Evolutionary conservation across 2,329 filamentous ascomycete genomes (phyloP), one percentile per base, ranked within the genome.

Genomic region (Diaporthe ampelina): DNA sequence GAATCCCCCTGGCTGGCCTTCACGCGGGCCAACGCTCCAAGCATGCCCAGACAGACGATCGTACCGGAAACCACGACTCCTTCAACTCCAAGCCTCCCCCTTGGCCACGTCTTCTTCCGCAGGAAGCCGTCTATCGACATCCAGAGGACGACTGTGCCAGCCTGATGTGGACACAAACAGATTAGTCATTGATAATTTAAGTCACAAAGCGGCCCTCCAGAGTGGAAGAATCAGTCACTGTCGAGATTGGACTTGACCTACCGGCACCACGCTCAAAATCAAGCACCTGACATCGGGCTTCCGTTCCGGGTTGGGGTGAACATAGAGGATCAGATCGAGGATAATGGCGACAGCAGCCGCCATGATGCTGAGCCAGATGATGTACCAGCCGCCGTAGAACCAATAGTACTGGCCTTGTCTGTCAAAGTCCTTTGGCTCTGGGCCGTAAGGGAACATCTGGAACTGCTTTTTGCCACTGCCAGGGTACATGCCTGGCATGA

Each of bases 351-450:
- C 40, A 1, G 5, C 35, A 9, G 26, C 26, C 10, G 19, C 40
- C 19, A 65, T 17, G 7, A 3, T 35, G 19, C 59, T 65, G 19
- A 65, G 40, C 59, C 59, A 48, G n/a, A 48, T 65, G 2, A 65
- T 48, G 11, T 15, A 65, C 59, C 59, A 48, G 19, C 59, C 40
- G 10, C 24, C 5, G 13, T 65, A 65, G 35, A 65, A 65, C 59
- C 59, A 65, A n/a, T 48, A 9, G 11, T 65, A 65, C 26, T 65
- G 59, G 10, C 40, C 59, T 4, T 65, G 32, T n/a, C 8, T 48
- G 10, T 48, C 59, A 48, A 65, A 65, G 17, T 65, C 59, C 19
- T 26, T 32, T 32, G 59, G 59, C 26, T 48, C 2, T 15, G 59
- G 59, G 13, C 59, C 59, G 40, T 65, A 35, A 2, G 59, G 59